phyloP scores from a whole-genome alignment of 306 rosid species.

The Begonia fuchsioides region DNA sequence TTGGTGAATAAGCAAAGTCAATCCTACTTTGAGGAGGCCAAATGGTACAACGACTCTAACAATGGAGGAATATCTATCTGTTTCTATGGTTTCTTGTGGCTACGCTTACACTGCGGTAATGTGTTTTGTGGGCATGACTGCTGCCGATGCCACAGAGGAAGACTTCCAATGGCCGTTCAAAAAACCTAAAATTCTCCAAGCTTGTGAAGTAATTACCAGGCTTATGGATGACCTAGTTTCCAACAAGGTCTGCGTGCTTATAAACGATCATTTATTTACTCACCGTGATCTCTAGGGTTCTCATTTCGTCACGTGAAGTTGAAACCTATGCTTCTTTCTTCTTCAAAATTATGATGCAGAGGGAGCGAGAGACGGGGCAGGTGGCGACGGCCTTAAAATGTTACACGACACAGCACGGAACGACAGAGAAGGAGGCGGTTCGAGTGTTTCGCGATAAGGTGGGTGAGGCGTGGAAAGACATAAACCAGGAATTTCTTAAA shows the following conservation, averaged over 20 bases:
- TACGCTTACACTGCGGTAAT: slow-evolving; percentile 4
- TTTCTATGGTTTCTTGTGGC: background rate
- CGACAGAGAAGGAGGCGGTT: too few relatives aligned
- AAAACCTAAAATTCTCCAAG: slow-evolving; percentile 14
- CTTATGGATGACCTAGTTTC: slow-evolving; percentile 32
- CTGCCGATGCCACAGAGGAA: slow-evolving; percentile 12
- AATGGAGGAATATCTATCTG: slow-evolving; percentile 11
- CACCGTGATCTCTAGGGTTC: background rate
- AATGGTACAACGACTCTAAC: slow-evolving; percentile 16
- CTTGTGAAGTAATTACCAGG: slow-evolving; percentile 12
- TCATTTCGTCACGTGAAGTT: too few relatives aligned
- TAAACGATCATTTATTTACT: background rate
- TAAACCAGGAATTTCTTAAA: too few relatives aligned
- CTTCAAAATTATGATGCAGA: too few relatives aligned
- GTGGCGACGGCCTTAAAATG: background rate
- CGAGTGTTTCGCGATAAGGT: too few relatives aligned
- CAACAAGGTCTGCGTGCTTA: slow-evolving; percentile 11
- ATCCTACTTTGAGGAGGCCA: slow-evolving; percentile 11
- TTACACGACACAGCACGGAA: background rate
- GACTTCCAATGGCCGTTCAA: slow-evolving; percentile 20
- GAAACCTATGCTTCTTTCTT: too few relatives aligned
- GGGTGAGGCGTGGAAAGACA: too few relatives aligned
- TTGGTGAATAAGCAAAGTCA: slow-evolving; percentile 1
- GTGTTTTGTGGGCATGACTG: slow-evolving; percentile 16
- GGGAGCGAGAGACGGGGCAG: slow-evolving; percentile 4